These are phyloP conservation scores for Boletus reticulatus DNA, from an alignment of 768 basidiomycete genomes.

Conservation along the genomic window DNA sequence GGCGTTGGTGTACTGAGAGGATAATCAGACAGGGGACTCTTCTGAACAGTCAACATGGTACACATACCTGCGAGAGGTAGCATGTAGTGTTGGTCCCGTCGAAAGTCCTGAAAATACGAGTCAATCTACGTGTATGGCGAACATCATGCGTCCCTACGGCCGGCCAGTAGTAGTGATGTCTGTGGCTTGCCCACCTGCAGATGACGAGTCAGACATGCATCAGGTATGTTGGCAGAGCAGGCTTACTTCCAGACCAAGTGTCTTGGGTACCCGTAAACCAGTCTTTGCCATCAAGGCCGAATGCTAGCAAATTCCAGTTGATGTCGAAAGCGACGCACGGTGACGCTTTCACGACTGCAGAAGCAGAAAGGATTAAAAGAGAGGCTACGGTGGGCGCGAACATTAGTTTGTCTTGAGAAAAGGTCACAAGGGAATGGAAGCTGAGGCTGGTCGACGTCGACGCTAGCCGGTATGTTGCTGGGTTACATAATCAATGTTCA, in stretches of 20 bases:
- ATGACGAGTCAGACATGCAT: slow-evolving; percentile 1
- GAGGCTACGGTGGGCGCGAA: slow-evolving; percentile 45
- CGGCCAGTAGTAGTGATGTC: slow-evolving; percentile 74
- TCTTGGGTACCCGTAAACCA: slow-evolving; percentile 74
- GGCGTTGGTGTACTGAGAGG: slow-evolving; percentile 71
- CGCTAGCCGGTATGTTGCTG: not conserved
- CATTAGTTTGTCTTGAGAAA: slow-evolving; percentile 27
- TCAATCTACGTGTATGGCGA: not conserved
- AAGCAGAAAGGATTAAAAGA: slow-evolving; percentile 48
- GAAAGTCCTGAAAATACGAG: slow-evolving; percentile 50
- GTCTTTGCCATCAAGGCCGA: slow-evolving; percentile 82
- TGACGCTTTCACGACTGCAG: slow-evolving; percentile 35
- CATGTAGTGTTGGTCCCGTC: slow-evolving; percentile 62
- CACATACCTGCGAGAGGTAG: slow-evolving; percentile 64
- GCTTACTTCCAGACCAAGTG: slow-evolving; percentile 61
- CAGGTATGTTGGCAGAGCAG: not conserved
- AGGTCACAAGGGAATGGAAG: not conserved
- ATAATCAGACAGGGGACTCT: not conserved
- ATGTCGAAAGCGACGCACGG: slow-evolving; percentile 80
- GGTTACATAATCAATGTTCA: not conserved
- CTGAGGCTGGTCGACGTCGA: too few relatives aligned
- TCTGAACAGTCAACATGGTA: not conserved
- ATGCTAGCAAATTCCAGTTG: slow-evolving; percentile 81
- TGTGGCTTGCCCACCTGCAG: slow-evolving; percentile 38
- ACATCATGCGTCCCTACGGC: slow-evolving; percentile 53